Evolutionary conservation across 78 protist species (phyloP), one percentile per base, ranked within the genome.

Genomic region (Chrysochromulina tobinii): DNA sequence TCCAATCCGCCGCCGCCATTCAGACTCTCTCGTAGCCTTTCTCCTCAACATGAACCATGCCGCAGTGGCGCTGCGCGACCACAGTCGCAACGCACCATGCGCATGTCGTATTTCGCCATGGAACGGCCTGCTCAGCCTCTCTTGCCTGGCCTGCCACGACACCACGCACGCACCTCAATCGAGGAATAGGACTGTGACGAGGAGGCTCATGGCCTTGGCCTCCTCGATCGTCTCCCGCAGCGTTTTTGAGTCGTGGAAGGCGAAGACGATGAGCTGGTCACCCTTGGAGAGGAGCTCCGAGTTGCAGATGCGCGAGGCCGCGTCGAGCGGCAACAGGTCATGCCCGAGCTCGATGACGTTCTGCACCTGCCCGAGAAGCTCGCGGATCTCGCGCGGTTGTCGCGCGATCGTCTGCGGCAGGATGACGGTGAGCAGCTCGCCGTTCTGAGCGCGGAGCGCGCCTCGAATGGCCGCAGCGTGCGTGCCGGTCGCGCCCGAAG

Each of bases 231-330:
- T 54, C 87, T 79, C 87, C 17, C 61, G 18, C 3, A 79, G 87
- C 58, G 87, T 79, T 20, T 79, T 53, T 18, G 87, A 79, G 17
- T 79, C 87, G 48, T 79, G 87, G 61, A 79, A 79, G 1, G 87
- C 87, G 48, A 79, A 79, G 21, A 79, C 87, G 87, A 79, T 54
- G 11, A 79, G 87, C 87, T 79, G 87, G n/a, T 1, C 84, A 51
- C 84, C 84, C 12, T 7, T 18, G 51, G 87, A 38, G 23, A 79
- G 87, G 20, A 79, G 38, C 61, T 79, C 87, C 14, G 87, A 79
- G 87, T 79, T 79, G 87, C 87, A 79, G 6, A 79, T 54, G 17
- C 87, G 87, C 50, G 64, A 54, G 9, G 87, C 87, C 20, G 61
- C 48, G 48, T 25, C 61, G 64, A 79, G 87, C 0, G 87, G 87